These are phyloP conservation scores for Diaporthe sp. DNA, from an alignment of 2,329 filamentous ascomycete species.

Conservation along the genomic window DNA sequence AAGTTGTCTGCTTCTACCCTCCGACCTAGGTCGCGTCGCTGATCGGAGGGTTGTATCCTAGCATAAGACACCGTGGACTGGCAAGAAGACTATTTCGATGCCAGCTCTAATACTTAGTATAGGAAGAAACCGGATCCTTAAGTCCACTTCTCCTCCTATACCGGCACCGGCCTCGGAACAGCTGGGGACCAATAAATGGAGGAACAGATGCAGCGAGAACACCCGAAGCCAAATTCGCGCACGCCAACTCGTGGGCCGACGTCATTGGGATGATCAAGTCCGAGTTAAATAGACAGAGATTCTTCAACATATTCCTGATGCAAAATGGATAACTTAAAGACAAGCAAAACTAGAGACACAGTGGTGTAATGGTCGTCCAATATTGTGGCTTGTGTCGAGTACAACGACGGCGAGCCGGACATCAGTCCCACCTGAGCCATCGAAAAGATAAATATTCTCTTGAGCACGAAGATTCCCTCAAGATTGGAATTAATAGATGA, in stretches of 20 bases:
- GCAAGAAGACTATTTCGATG: background rate
- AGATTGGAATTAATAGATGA: no score
- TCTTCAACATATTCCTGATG: background rate
- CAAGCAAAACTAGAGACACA: background rate
- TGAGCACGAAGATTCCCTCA: no score
- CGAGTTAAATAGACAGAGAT: background rate
- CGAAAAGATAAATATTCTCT: no score
- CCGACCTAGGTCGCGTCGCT: background rate
- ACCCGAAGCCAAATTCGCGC: background rate
- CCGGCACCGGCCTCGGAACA: background rate
- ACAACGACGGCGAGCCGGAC: background rate
- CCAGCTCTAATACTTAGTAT: no score
- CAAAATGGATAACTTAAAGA: background rate
- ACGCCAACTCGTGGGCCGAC: background rate
- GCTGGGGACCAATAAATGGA: background rate
- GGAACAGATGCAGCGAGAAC: background rate
- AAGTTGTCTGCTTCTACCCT: background rate
- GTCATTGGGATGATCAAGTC: no score
- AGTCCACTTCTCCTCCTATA: background rate
- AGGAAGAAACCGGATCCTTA: background rate
- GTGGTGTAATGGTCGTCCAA: background rate
- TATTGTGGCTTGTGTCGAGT: background rate
- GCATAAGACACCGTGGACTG: background rate
- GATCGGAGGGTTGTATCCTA: background rate
- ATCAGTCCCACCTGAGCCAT: background rate